phyloP scores from a whole-genome alignment of 2,329 filamentous ascomycete species.

The Botrytis elliptica region DNA sequence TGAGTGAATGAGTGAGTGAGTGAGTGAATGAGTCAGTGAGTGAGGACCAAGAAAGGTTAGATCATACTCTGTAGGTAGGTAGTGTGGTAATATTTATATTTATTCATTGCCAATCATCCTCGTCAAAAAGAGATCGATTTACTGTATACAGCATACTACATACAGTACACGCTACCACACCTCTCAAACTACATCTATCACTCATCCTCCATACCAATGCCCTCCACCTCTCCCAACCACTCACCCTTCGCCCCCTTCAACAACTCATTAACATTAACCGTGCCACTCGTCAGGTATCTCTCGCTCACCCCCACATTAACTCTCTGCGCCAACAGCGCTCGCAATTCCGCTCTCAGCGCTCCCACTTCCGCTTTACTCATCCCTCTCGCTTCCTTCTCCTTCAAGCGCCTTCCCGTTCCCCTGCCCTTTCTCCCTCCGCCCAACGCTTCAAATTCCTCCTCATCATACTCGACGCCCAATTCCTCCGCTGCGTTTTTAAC shows the following conservation, averaged over 20 bases:
- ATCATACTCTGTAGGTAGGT: not conserved
- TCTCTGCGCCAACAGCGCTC: conserved; percentile 65
- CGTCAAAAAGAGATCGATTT: not conserved
- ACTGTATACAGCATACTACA: not conserved
- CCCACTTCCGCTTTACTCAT: conserved; percentile 73
- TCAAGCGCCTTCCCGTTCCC: conserved; percentile 70
- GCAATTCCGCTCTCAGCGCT: conserved; percentile 69
- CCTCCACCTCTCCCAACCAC: conserved; percentile 39
- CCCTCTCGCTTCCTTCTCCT: conserved; percentile 66
- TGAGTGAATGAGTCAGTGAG: not conserved
- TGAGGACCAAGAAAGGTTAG: not conserved
- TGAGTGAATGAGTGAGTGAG: not conserved
- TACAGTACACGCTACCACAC: not conserved
- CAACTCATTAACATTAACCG: conserved; percentile 78
- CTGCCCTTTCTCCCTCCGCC: conserved; percentile 62
- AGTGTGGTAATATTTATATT: not conserved
- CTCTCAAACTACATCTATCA: not conserved
- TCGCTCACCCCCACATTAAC: conserved; percentile 88
- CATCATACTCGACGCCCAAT: conserved; percentile 90
- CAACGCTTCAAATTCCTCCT: conserved; percentile 72
- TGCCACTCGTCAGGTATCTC: conserved; percentile 77
- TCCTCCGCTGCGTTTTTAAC: conserved; percentile 83
- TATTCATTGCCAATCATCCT: not conserved
- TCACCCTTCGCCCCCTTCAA: conserved; percentile 60
- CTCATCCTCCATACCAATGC: conserved; percentile 38